These are phyloP conservation scores for Przewalskia tangutica DNA, from an alignment of 257 asterid species.

Conservation along the genomic window DNA sequence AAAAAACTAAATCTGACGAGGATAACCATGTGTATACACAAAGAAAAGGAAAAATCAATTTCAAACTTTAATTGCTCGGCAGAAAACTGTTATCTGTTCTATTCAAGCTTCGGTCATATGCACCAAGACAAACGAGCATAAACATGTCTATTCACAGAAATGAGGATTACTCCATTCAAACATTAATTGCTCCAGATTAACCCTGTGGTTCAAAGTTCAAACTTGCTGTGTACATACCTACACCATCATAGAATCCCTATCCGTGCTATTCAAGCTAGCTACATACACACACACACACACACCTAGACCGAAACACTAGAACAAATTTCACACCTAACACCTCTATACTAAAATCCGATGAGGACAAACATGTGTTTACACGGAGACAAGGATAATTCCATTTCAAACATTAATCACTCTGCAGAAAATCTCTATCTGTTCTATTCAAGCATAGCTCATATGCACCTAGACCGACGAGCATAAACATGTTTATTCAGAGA, in stretches of 20 bases:
- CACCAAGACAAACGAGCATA: not conserved
- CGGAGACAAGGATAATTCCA: not conserved
- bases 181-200: no score
- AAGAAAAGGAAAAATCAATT: not conserved
- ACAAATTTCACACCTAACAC: not conserved
- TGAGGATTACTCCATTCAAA: no score
- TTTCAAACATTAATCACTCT: not conserved
- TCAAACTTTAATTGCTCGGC: not conserved
- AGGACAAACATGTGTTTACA: not conserved
- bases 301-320: not conserved
- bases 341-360: not conserved
- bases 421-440: not conserved
- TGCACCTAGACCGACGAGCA: not conserved
- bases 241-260: not conserved
- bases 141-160: not conserved
- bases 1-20: no score
- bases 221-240: no score
- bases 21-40: no score
- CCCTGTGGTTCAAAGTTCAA: no score
- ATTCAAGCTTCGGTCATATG: no score
- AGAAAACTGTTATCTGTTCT: no score
- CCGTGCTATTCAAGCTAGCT: not conserved
- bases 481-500: not conserved
- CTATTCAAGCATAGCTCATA: not conserved
- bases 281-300: not conserved